These are phyloP conservation scores for Fulvia fulva DNA, from an alignment of 2,329 filamentous ascomycete species.

Conservation along the genomic window DNA sequence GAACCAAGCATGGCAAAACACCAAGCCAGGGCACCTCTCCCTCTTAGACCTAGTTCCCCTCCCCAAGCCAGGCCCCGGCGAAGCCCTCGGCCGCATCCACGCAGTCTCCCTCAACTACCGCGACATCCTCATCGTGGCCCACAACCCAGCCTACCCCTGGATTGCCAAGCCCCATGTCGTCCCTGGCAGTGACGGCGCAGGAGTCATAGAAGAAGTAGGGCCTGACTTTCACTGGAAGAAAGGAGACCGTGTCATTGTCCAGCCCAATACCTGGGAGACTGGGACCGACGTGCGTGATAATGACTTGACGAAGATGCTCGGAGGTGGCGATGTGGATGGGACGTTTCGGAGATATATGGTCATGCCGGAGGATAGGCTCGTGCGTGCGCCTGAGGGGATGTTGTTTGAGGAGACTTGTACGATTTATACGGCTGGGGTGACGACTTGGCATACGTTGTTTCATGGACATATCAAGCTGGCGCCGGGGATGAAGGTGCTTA, in stretches of 20 bases:
- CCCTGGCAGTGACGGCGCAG: conserved; percentile 67
- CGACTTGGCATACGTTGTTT: conserved; percentile 47
- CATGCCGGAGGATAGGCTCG: conserved; percentile 48
- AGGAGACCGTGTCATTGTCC: conserved; percentile 60
- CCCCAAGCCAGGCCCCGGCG: conserved; percentile 33
- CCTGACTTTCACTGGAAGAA: conserved; percentile 30
- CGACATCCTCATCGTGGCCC: conserved; percentile 34
- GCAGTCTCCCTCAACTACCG: conserved; percentile 52
- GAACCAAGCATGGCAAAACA: conserved; percentile 26
- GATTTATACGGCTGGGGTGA: conserved; percentile 57
- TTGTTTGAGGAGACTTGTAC: conserved; percentile 56
- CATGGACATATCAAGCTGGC: conserved; percentile 52
- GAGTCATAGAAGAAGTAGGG: conserved; percentile 52
- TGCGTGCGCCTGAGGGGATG: conserved; percentile 54
- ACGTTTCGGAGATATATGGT: conserved; percentile 58
- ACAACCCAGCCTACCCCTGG: conserved; percentile 19
- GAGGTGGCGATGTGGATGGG: conserved; percentile 54
- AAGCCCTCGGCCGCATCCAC: conserved; percentile 48
- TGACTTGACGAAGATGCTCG: conserved; percentile 39
- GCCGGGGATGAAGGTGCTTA: conserved; percentile 31
- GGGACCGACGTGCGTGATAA: conserved; percentile 18
- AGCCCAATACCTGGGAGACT: conserved; percentile 22
- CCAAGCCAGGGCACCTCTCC: conserved; percentile 13
- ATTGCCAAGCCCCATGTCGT: conserved; percentile 42
- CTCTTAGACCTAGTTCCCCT: conserved; percentile 18